Evolutionary conservation across 2,329 filamentous ascomycete genomes (phyloP), one percentile per base, ranked within the genome.

Genomic region (Alternaria tenuissima): DNA sequence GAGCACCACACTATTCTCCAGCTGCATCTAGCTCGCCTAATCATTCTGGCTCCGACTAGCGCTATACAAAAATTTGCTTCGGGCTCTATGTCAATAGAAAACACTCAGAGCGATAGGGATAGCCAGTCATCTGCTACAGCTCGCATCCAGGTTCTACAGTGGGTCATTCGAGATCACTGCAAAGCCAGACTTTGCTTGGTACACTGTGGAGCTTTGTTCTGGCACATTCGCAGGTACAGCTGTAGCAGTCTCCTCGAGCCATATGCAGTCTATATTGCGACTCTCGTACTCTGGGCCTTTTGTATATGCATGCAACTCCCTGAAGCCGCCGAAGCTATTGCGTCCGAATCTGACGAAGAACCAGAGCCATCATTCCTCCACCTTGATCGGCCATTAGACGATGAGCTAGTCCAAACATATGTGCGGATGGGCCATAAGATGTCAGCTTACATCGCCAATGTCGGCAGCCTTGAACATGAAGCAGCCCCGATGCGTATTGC

Each of bases 171-270:
- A 57, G 83, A 86, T 65, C 83, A 84, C 62, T 83, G 83, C 68
- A 87, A 87, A 74, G 84, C 84, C n/a, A 80, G 85, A n/a, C 76
- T 86, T 1, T 81, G 84, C n/a, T 79, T 85, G 36, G 80, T 87
- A 7, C 85, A 87, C 63, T 83, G 84, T 4, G 85, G 84, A 3
- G 80, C 80, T 4, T 71, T 83, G 0, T 82, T 85, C 61, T 86
- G 84, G 81, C 83, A 86, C 60, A 75, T 86, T 0, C 80, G 84
- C 18, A 77, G 82, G 16, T 86, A 57, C 65, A 82, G 81, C 3
- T 77, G 78, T 2, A 80, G 81, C 62, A 80, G 78, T 12, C 85
- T 85, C 55, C 79, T 83, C 59, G 83, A 85, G 62, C 81, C 83
- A 0, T 70, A 77, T 2, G 79, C 81, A 0, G 76, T 81, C 0